A percentile compares a stretch with the other conserved stretches of the same genome.
Conservation (phyloP, 306 rosid species). For the Lathyrus oleraceus region DNA sequence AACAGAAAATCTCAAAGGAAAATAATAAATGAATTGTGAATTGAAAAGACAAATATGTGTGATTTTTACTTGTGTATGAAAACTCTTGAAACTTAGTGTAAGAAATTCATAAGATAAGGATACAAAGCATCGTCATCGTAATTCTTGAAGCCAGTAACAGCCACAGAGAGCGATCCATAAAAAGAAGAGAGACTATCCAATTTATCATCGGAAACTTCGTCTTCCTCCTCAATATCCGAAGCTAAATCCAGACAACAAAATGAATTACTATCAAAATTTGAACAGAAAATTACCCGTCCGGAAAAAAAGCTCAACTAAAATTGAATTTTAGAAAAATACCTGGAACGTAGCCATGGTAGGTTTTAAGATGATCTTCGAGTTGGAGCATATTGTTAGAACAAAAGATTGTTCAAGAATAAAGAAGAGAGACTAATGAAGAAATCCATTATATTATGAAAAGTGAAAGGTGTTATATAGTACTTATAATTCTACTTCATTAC, state of each 20-base stretch:
- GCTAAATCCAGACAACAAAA: slow-evolving; percentile 33
- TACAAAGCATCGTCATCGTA: slow-evolving; percentile 70
- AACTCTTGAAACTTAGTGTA: too few relatives aligned
- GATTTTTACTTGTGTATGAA: background rate
- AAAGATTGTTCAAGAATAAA: too few relatives aligned
- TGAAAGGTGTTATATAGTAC: too few relatives aligned
- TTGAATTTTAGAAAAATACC: slow-evolving; percentile 32
- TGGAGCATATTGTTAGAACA: slow-evolving; percentile 37
- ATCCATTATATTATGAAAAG: too few relatives aligned
- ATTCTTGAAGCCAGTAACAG: slow-evolving; percentile 39
- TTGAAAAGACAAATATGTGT: background rate
- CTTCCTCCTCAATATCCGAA: slow-evolving; percentile 52
- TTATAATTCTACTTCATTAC: too few relatives aligned
- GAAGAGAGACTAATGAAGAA: too few relatives aligned
- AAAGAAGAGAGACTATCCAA: slow-evolving; percentile 41
- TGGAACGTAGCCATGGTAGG: slow-evolving; percentile 51
- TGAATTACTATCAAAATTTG: background rate
- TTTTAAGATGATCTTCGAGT: slow-evolving; percentile 54
- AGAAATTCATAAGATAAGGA: slow-evolving; percentile 32
- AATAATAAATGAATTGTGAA: background rate
- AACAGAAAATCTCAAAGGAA: background rate
- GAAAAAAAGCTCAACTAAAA: background rate
- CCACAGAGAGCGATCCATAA: slow-evolving; percentile 36
- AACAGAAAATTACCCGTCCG: background rate
- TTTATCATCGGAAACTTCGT: slow-evolving; percentile 37